phyloP scores from a whole-genome alignment of 495 filamentous ascomycete species.

The Xylaria palmicola region DNA sequence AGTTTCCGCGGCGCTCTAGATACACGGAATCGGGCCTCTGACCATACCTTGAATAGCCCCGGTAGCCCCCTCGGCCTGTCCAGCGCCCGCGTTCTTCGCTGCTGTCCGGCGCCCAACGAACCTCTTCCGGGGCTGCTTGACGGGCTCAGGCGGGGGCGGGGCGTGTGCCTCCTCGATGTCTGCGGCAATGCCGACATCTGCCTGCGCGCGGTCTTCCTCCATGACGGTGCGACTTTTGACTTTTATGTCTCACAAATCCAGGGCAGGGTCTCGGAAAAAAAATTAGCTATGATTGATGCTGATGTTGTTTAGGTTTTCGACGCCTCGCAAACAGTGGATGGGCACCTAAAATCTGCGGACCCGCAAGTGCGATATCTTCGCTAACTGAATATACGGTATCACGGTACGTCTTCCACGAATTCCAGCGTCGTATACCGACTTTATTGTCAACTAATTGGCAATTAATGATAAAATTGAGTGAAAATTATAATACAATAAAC shows the following conservation, averaged over 20 bases:
- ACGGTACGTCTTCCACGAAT: too few species aligned
- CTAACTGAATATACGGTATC: background rate
- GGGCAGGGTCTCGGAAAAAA: background rate
- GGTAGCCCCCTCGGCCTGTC: constrained; percentile 58
- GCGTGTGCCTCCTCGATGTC: constrained; percentile 51
- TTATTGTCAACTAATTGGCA: too few species aligned
- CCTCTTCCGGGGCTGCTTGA: constrained; percentile 68
- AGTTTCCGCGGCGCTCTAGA: background rate
- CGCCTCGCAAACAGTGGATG: background rate
- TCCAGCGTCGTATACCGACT: too few species aligned
- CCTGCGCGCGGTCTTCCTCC: constrained; percentile 53
- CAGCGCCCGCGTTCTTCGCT: constrained; percentile 45
- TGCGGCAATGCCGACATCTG: constrained; percentile 54
- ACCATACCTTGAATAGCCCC: constrained; percentile 61
- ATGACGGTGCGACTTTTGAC: constrained; percentile 31
- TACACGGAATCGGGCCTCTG: background rate
- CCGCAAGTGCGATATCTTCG: background rate
- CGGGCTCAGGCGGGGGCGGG: constrained; percentile 27
- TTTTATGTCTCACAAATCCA: too few species aligned
- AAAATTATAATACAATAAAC: too few species aligned
- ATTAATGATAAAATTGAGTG: too few species aligned
- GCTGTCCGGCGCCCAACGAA: constrained; percentile 70
- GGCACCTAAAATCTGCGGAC: constrained; percentile 1
- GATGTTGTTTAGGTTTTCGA: background rate
- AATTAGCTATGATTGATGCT: background rate